Percentiles rank a stretch among this genome's conserved stretches.
These are phyloP conservation scores for Hypoxylon sp. DNA, from an alignment of 2,329 filamentous ascomycete species.

Conservation along the genomic window DNA sequence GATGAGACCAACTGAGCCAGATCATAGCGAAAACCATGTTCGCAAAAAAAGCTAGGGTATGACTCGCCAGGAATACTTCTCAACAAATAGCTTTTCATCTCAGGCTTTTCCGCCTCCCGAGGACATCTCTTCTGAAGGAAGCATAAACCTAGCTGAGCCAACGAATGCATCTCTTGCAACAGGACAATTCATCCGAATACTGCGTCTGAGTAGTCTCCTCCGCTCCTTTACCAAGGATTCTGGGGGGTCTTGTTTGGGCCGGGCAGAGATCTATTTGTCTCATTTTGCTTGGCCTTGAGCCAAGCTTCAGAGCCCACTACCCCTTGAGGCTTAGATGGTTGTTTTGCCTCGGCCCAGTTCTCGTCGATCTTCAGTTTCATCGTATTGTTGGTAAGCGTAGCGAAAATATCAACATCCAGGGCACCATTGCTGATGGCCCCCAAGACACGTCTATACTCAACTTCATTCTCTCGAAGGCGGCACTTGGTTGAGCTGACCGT, in stretches of 20 bases:
- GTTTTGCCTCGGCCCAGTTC: constrained; percentile 27
- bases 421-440: constrained; percentile 42
- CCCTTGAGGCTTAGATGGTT: constrained; percentile 7
- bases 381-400: constrained; percentile 10
- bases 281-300: constrained; percentile 15
- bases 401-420: constrained; percentile 33
- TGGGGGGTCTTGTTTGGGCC: not conserved
- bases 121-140: not conserved
- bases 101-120: not conserved
- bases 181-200: not conserved
- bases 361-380: constrained; percentile 38
- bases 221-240: not conserved
- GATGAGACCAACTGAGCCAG: not conserved
- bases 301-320: constrained; percentile 16
- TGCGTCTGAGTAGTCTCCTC: not conserved
- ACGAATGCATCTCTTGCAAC: not conserved
- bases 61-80: not conserved
- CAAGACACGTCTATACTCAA: constrained; percentile 35
- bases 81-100: not conserved
- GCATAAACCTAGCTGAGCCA: not conserved
- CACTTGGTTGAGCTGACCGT: constrained; percentile 54
- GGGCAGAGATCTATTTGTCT: not conserved
- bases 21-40: not conserved
- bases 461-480: constrained; percentile 24
- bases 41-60: not conserved